Evolutionary conservation across 1,284 basidiomycete genomes (phyloP).

Genomic region (Papiliotrema nemorosa): DNA sequence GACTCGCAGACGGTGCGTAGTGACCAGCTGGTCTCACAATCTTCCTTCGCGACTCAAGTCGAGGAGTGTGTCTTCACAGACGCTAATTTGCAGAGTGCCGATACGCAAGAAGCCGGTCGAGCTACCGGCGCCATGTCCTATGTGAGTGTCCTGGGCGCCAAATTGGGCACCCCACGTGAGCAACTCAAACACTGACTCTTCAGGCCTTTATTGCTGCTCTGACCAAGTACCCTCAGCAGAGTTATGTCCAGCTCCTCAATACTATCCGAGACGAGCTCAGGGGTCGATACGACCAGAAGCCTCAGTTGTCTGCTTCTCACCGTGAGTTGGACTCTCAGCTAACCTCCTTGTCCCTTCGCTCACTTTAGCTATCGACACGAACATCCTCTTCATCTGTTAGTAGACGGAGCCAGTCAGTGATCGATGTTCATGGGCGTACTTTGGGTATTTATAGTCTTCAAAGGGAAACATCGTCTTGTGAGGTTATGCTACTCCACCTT

Average conservation of each 20-base stretch:
- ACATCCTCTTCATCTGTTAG: constrained; percentile 25
- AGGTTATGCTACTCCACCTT: too few relatives aligned
- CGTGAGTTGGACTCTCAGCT: constrained; percentile 19
- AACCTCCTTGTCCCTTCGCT: not conserved
- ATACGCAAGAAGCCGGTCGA: constrained; percentile 72
- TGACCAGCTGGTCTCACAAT: too few relatives aligned
- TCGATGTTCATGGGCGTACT: too few relatives aligned
- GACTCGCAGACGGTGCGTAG: constrained; percentile 76
- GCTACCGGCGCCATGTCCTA: constrained; percentile 81
- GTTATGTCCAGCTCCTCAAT: constrained; percentile 73
- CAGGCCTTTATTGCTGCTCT: constrained; percentile 50
- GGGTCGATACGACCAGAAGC: constrained; percentile 76
- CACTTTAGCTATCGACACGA: constrained; percentile 20
- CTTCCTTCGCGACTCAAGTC: not conserved
- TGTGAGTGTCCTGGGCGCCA: constrained; percentile 15
- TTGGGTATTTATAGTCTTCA: too few relatives aligned
- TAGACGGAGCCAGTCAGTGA: not conserved
- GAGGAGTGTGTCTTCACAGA: too few relatives aligned
- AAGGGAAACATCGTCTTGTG: too few relatives aligned
- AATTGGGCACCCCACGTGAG: not conserved
- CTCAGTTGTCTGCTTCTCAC: constrained; percentile 56
- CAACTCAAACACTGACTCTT: not conserved
- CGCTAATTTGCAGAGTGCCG: constrained; percentile 55
- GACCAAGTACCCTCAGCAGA: constrained; percentile 64
- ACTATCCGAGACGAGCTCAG: constrained; percentile 58